Evolutionary conservation across 768 basidiomycete species (phyloP).

Genomic region (Xerocomellus dryophilus): DNA sequence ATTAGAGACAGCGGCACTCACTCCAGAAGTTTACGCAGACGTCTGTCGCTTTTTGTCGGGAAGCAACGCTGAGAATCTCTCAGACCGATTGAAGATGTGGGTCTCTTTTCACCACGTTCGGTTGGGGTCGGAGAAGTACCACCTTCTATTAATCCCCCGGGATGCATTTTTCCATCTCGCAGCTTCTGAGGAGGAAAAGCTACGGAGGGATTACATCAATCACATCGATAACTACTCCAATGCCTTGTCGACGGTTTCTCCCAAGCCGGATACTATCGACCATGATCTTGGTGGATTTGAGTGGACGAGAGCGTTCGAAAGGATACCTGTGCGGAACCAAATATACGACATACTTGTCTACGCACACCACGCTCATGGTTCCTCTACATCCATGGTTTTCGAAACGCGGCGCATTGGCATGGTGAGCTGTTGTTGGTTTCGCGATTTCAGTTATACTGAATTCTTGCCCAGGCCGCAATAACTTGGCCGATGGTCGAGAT

Average conservation of each 20-base stretch:
- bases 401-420: slow-evolving; percentile 58
- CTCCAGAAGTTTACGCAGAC: slow-evolving; percentile 51
- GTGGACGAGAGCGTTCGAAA: slow-evolving; percentile 48
- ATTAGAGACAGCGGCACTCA: slow-evolving; percentile 57
- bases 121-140: slow-evolving; percentile 55
- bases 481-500: slow-evolving; percentile 76
- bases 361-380: slow-evolving; percentile 58
- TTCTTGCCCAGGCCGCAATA: slow-evolving; percentile 49
- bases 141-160: slow-evolving; percentile 57
- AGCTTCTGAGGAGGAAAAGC: slow-evolving; percentile 47
- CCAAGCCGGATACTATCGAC: slow-evolving; percentile 19
- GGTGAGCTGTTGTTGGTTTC: slow-evolving; percentile 38
- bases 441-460: not conserved
- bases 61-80: slow-evolving; percentile 28
- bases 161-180: slow-evolving; percentile 56
- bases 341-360: slow-evolving; percentile 69
- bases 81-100: slow-evolving; percentile 52
- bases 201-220: slow-evolving; percentile 46
- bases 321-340: slow-evolving; percentile 62
- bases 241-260: slow-evolving; percentile 7
- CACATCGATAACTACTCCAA: slow-evolving; percentile 30
- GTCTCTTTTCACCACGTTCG: slow-evolving; percentile 56
- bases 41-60: slow-evolving; percentile 48
- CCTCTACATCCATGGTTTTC: slow-evolving; percentile 51
- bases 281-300: slow-evolving; percentile 29